Evolutionary conservation across 352 stramenopile species (phyloP).

Genomic region (Halophytophthora batemanensis): DNA sequence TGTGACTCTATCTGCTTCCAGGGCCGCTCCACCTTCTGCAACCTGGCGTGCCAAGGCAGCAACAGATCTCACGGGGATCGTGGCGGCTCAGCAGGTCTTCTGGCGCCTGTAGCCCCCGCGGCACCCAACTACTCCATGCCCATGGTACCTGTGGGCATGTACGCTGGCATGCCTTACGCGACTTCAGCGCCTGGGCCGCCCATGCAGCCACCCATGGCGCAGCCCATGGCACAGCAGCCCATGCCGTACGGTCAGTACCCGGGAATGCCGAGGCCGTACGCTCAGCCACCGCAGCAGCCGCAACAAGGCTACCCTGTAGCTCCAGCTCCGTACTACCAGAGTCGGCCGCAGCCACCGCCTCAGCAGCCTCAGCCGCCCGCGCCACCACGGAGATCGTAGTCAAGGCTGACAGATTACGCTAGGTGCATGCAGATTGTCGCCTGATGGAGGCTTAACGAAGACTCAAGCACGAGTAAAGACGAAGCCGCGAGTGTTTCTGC

Average conservation of each 20-base stretch:
- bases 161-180: conserved; percentile 19
- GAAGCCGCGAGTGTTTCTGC: too few relatives aligned
- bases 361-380: conserved; percentile 15
- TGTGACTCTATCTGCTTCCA: conserved; percentile 9
- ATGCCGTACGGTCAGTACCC: conserved; percentile 25
- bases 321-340: conserved; percentile 22
- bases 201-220: not conserved
- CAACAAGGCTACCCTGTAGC: conserved; percentile 17
- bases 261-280: conserved; percentile 23
- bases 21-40: conserved; percentile 56
- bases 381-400: conserved; percentile 5
- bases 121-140: conserved; percentile 20
- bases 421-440: too few relatives aligned
- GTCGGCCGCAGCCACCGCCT: conserved; percentile 16
- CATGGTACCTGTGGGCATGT: conserved; percentile 28
- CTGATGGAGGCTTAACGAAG: too few relatives aligned
- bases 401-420: too few relatives aligned
- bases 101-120: conserved; percentile 17
- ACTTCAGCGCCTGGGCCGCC: conserved; percentile 6
- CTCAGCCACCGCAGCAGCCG: conserved; percentile 11
- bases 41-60: conserved; percentile 42
- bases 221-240: conserved; percentile 9
- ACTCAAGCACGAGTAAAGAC: too few relatives aligned
- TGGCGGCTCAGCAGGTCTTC: not conserved
- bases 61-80: conserved; percentile 8